These are phyloP conservation scores for Boletus vinaceobasis DNA, from an alignment of 768 basidiomycete genomes.

Conservation along the genomic window DNA sequence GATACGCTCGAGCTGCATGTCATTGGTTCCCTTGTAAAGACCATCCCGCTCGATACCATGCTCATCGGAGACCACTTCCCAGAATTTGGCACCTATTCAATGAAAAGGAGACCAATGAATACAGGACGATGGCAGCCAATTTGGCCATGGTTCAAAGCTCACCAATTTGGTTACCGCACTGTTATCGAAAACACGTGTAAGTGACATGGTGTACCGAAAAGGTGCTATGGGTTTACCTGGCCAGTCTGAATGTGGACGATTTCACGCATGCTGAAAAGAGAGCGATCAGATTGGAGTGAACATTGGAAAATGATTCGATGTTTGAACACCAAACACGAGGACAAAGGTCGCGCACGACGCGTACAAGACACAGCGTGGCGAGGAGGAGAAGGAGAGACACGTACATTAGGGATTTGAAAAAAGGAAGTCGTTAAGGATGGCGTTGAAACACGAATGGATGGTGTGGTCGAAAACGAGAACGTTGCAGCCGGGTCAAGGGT, in stretches of 20 bases:
- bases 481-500: slow-evolving; percentile 35
- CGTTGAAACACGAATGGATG: slow-evolving; percentile 33
- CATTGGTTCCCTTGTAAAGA: slow-evolving; percentile 88
- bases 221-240: slow-evolving; percentile 58
- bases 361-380: slow-evolving; percentile 24
- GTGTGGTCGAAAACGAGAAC: slow-evolving; percentile 35
- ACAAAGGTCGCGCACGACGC: slow-evolving; percentile 24
- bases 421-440: slow-evolving; percentile 28
- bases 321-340: slow-evolving; percentile 17
- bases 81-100: slow-evolving; percentile 81
- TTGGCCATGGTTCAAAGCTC: slow-evolving; percentile 31
- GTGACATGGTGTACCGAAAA: slow-evolving; percentile 7
- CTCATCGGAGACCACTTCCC: slow-evolving; percentile 98
- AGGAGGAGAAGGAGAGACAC: slow-evolving; percentile 19
- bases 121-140: slow-evolving; percentile 10
- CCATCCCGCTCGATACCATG: slow-evolving; percentile 95
- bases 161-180: slow-evolving; percentile 99
- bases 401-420: slow-evolving; percentile 28
- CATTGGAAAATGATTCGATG: slow-evolving; percentile 15
- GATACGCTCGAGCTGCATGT: slow-evolving; percentile 96
- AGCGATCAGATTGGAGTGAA: slow-evolving; percentile 25
- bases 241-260: slow-evolving; percentile 99
- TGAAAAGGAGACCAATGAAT: slow-evolving; percentile 18
- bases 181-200: slow-evolving; percentile 30
- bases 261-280: slow-evolving; percentile 83